phyloP scores from a whole-genome alignment of 306 rosid species.

The Acacia acuminata region DNA sequence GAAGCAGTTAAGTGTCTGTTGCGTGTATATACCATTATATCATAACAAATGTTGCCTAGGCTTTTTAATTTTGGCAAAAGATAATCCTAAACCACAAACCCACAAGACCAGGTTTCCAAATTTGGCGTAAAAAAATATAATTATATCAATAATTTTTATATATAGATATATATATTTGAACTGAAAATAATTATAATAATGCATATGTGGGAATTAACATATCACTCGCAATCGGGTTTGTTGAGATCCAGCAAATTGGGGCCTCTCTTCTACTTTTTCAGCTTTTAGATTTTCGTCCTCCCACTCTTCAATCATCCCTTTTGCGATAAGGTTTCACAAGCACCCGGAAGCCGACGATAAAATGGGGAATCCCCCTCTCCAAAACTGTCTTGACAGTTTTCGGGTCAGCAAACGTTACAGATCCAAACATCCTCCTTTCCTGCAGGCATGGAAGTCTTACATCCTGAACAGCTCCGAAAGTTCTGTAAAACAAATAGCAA shows the following conservation, averaged over 20 bases:
- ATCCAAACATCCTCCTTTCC: conserved; percentile 90
- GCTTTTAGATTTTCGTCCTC: background rate
- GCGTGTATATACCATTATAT: too few species aligned
- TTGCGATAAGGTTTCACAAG: conserved; percentile 71
- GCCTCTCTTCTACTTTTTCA: background rate
- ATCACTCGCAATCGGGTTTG: background rate
- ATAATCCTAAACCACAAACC: too few species aligned
- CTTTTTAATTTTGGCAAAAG: background rate
- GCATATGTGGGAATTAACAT: too few species aligned
- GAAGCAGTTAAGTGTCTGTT: background rate
- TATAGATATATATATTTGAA: too few species aligned
- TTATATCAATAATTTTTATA: too few species aligned
- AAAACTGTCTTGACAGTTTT: conserved; percentile 71
- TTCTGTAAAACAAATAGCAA: conserved; percentile 37
- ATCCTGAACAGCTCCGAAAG: conserved; percentile 79
- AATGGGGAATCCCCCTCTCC: conserved; percentile 73
- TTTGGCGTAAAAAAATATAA: background rate
- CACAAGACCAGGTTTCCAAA: too few species aligned
- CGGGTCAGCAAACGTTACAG: conserved; percentile 69
- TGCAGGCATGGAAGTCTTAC: conserved; percentile 87
- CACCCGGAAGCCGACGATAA: conserved; percentile 74
- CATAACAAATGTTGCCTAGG: background rate
- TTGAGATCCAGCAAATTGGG: conserved; percentile 13
- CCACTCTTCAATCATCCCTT: background rate
- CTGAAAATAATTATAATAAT: too few species aligned